Evolutionary conservation across 148 eudicot species (phyloP).

Genomic region (Camellia lanceoleosa): DNA sequence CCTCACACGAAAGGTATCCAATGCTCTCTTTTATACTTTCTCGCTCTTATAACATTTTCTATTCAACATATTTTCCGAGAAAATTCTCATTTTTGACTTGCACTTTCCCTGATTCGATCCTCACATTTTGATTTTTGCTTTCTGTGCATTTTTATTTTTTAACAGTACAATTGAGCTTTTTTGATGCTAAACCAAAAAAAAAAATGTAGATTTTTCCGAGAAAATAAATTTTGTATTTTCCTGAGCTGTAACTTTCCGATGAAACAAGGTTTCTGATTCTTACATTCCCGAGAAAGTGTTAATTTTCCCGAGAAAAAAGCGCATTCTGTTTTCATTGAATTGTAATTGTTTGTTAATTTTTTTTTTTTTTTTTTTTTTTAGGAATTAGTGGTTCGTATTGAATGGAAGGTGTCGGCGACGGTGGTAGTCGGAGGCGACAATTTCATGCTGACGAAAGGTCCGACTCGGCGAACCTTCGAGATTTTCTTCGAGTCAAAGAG

Average conservation of each 20-base stretch:
- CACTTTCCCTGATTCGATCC: not conserved
- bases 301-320: not conserved
- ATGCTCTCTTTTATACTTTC: not conserved
- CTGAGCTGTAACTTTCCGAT: not conserved
- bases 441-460: constrained; percentile 3
- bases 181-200: no score
- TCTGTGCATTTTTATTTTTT: not conserved
- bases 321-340: constrained; percentile 16
- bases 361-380: not conserved
- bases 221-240: not conserved
- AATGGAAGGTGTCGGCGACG: constrained; percentile 41
- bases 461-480: constrained; percentile 13
- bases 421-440: constrained; percentile 33
- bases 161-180: no score
- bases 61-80: not conserved
- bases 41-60: not conserved
- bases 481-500: constrained; percentile 17
- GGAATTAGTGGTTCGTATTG: constrained; percentile 16
- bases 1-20: constrained; percentile 7
- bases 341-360: not conserved
- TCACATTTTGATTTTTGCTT: not conserved
- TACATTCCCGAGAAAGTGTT: not conserved
- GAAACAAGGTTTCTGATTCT: not conserved
- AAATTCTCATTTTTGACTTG: not conserved
- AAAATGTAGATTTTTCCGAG: no score